Evolutionary conservation across 2,329 filamentous ascomycete species (phyloP).

Genomic region (Madurella mycetomatis): DNA sequence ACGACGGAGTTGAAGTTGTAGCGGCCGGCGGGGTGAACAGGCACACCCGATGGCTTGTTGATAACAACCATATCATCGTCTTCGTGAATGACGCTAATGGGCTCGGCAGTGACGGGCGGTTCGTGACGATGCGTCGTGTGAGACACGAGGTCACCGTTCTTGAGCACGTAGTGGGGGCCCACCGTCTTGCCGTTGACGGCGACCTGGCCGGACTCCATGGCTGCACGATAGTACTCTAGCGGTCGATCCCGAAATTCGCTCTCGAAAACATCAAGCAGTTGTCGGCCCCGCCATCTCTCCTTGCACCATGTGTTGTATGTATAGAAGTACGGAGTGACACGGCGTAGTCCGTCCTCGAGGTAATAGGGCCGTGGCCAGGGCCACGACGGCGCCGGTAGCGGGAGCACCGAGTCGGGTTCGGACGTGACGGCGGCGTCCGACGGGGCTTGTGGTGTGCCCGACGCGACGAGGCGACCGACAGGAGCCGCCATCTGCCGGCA

Average conservation of each 20-base stretch:
- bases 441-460: background rate
- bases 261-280: constrained; percentile 80
- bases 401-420: constrained; percentile 27
- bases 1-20: constrained; percentile 95
- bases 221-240: constrained; percentile 77
- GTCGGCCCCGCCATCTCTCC: constrained; percentile 80
- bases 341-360: constrained; percentile 75
- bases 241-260: constrained; percentile 89
- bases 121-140: constrained; percentile 95
- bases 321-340: constrained; percentile 81
- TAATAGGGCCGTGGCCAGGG: constrained; percentile 67
- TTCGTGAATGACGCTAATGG: constrained; percentile 81
- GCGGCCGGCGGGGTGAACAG: constrained; percentile 89
- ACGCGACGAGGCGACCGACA: constrained; percentile 3
- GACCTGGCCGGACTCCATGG: constrained; percentile 76
- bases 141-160: constrained; percentile 86
- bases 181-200: constrained; percentile 72
- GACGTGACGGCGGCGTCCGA: constrained; percentile 6
- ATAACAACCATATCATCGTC: constrained; percentile 93
- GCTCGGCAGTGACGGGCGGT: constrained; percentile 78
- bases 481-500: constrained; percentile 13
- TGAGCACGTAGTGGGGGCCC: constrained; percentile 64
- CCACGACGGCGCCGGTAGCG: constrained; percentile 28
- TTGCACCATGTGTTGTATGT: constrained; percentile 97
- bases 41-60: constrained; percentile 91